phyloP scores from a whole-genome alignment of 2,329 filamentous ascomycete genomes.

The Zymoseptoria ardabiliae region DNA sequence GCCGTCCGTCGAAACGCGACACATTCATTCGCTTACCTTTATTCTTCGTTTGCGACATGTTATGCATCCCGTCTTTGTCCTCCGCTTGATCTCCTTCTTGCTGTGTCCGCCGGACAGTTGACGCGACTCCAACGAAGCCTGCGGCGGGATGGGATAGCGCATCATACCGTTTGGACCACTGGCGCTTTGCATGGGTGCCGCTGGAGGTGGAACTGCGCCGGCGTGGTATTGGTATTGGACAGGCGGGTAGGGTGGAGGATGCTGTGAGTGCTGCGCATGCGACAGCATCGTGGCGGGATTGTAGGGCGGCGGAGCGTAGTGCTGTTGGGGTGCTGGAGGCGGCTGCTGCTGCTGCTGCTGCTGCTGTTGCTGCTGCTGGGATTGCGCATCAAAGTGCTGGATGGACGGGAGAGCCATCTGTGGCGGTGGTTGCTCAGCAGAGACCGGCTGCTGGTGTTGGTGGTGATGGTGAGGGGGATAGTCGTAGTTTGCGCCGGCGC shows the following conservation, averaged over 20 bases:
- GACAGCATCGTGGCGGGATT: slow-evolving; percentile 16
- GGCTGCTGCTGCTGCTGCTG: slow-evolving; percentile 16
- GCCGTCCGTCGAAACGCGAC: neutral
- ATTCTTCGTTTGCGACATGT: slow-evolving; percentile 56
- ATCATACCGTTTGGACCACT: slow-evolving; percentile 30
- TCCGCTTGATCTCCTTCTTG: slow-evolving; percentile 67
- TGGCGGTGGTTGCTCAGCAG: slow-evolving; percentile 1
- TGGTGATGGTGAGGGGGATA: neutral
- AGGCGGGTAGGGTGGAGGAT: slow-evolving; percentile 20
- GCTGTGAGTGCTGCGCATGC: slow-evolving; percentile 2
- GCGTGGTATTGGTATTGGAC: slow-evolving; percentile 20
- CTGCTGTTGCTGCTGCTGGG: slow-evolving; percentile 10
- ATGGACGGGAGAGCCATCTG: slow-evolving; percentile 19
- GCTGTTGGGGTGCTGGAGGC: slow-evolving; percentile 7
- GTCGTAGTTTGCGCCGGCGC: neutral
- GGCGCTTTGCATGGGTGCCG: slow-evolving; percentile 14
- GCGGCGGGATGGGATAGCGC: slow-evolving; percentile 51
- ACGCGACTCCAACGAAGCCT: slow-evolving; percentile 38
- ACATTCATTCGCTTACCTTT: slow-evolving; percentile 50
- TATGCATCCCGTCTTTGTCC: slow-evolving; percentile 52
- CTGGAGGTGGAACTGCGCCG: slow-evolving; percentile 14
- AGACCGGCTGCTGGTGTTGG: neutral
- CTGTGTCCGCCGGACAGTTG: slow-evolving; percentile 54
- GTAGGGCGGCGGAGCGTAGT: slow-evolving; percentile 14
- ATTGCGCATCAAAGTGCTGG: slow-evolving; percentile 18